Evolutionary conservation across 257 asterid species (phyloP), one percentile per base, ranked within the genome.

Genomic region (Ocimum tenuiflorum): DNA sequence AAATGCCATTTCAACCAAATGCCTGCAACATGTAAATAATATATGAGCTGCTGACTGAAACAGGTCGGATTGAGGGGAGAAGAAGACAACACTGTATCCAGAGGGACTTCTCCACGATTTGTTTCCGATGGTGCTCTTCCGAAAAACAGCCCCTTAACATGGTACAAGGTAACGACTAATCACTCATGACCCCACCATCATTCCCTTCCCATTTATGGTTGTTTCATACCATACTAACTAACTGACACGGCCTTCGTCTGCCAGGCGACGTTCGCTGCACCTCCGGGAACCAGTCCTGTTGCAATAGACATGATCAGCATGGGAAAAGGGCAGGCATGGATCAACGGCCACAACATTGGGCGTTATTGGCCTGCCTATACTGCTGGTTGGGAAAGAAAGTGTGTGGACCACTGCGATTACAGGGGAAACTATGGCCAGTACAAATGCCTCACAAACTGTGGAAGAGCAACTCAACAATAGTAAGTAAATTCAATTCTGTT

Each of bases 251-350:
- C 29, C 6, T 49, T 13, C 38, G 41, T 8, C 36, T 54, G 48
- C 8, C 41, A 89, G 97, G 73, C 94, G 13, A 77, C 24, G 19
- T 79, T 87, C 57, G 85, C 80, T 70, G 85, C 95, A 35, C 91
- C 95, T n/a, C 63, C 73, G 18, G 89, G 95, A 42, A 71, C 73
- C 67, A 81, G 76, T 54, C 97, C 97, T 0, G 50, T 85, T 33
- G 92, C 91, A 8, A 11, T 89, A 54, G 95, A 89, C 82, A 75
- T 85, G 23, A 83, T 82, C 0, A 86, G 95, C 13, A 55, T 83
- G 85, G 97, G 94, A 10, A 89, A 89, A 73, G 96, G 97, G 0
- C 81, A 83, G 54, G 97, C 97, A 45, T 89, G 97, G 97, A 85
- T 89, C 53, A 89, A 89, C 17, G 95, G 97, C 18, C 83, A 87